Base-by-base conservation (phyloP, 1,284 basidiomycete species). In the Cryptococcus sp. region DNA sequence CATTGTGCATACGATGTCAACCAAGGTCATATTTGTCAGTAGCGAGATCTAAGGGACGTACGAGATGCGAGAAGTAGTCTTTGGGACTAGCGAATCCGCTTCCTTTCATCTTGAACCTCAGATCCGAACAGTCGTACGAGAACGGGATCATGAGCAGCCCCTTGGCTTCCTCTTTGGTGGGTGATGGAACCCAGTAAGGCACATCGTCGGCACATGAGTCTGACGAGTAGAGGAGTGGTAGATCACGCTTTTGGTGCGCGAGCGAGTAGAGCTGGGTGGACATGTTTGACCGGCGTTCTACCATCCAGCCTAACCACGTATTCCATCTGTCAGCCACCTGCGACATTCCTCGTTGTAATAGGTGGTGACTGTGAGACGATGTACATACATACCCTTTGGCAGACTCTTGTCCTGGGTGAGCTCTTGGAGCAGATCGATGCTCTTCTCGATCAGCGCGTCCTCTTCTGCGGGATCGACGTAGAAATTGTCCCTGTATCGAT, bases 401-500 rank as follows among this genome's bases (percentile, higher is more conserved):
- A 66, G 30, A 5, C 54, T 56, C 47, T 65, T 64, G 43, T 67
- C 63, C 19, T 71, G 72, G 1, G 72, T 73, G 4, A 75, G 63
- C n/a, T 60, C 50, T 43, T 72, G 71, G 45, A 79, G 67, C 10
- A 67, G 67, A 1, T 71, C 66, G 43, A 67, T 63, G 25, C 56
- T 51, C 41, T 52, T 50, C 13, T 54, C 43, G 52, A 80, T 69
- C 52, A 78, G 72, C 25, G 47, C 27, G 27, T 71, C 64, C 58
- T 79, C 78, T 45, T 72, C 73, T 2, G 65, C 65, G 23, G 73
- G 71, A 1, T 57, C 50, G 55, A 77, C 65, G 43, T 61, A 30
- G 11, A 70, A 59, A 55, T 79, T 70, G 62, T 79, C 74, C 46
- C 75, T 71, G 69, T 74, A 78, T 3, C 76, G 65, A 40, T 68